Evolutionary conservation across 306 rosid genomes (phyloP), one percentile per base, ranked within the genome.

Genomic region (Neltuma alba): DNA sequence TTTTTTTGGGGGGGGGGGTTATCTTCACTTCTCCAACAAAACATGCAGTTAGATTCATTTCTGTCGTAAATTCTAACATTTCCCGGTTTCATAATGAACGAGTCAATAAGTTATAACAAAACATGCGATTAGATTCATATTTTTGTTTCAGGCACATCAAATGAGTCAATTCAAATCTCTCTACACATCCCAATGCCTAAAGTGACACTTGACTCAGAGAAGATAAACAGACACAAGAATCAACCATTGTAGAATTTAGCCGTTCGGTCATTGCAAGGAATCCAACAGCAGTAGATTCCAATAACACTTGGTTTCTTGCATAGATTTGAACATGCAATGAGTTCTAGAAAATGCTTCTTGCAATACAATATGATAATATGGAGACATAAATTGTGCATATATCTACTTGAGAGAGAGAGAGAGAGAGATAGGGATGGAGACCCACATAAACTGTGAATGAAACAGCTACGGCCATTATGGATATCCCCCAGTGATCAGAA

Each of bases 361-460:
- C 54, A 41, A 79, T 42, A 11, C 66, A 81, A 74, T 33, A 55
- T 47, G 40, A 69, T 44, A 66, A 58, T 36, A 25, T 10, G 57
- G 75, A 52, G 61, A 69, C 58, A 40, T 41, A 42, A 6, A 31
- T 34, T 20, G 23, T 38, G 52, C 18, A 40, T 48, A 11, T 62
- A 14, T 72, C 4, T 55, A 54, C 3, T 45, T 20, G 60, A 74
- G 21, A 52, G 34, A 67, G 36, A 13, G 71, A 65, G 66, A 30
- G 42, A 64, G 70, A 36, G 55, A 42, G 55, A 14, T 31, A 41
- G 37, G 23, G 13, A 41, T 18, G 55, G 7, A 42, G 63, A 86
- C 97, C 88, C 86, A 93, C 99, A 79, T 89, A 93, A 74, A 84
- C 74, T 40, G 99, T 93, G 91, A 88, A 91, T 41, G 79, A 82